Percentiles rank a stretch among this genome's conserved stretches.
Evolutionary conservation across 441 rosid genomes (phyloP).

Genomic region (Lepidium campestre): DNA sequence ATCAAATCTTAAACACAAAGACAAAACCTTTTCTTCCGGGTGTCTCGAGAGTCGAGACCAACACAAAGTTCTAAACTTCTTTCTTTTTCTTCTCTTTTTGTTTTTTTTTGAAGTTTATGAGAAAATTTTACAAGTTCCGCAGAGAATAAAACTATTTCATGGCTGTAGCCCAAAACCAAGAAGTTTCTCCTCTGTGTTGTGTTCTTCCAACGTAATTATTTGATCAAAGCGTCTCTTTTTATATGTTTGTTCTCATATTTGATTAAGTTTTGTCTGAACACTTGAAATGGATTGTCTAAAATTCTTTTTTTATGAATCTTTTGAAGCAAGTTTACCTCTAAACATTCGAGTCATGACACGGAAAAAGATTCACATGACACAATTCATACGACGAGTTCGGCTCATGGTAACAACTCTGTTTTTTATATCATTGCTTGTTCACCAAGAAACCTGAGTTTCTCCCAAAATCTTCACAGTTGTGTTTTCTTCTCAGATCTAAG

Average conservation of each 20-base stretch:
- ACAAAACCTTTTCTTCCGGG: conserved; percentile 26
- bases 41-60: conserved; percentile 35
- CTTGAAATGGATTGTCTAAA: background rate
- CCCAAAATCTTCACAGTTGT: background rate
- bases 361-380: conserved; percentile 24
- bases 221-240: background rate
- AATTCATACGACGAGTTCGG: conserved; percentile 34
- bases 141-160: conserved; percentile 22
- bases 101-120: background rate
- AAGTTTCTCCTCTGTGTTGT: conserved; percentile 21
- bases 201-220: conserved; percentile 17
- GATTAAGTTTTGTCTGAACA: background rate
- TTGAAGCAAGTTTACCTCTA: conserved; percentile 31
- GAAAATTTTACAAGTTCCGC: background rate
- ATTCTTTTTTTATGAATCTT: background rate
- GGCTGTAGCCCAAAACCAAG: conserved; percentile 23
- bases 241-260: background rate
- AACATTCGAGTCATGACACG: conserved; percentile 23
- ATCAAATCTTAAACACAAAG: conserved; percentile 8
- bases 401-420: conserved; percentile 39
- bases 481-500: conserved; percentile 44
- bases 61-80: conserved; percentile 1
- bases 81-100: background rate
- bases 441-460: conserved; percentile 8
- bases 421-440: background rate